phyloP scores from a whole-genome alignment of 495 filamentous ascomycete species.

The Penicilliopsis zonata region DNA sequence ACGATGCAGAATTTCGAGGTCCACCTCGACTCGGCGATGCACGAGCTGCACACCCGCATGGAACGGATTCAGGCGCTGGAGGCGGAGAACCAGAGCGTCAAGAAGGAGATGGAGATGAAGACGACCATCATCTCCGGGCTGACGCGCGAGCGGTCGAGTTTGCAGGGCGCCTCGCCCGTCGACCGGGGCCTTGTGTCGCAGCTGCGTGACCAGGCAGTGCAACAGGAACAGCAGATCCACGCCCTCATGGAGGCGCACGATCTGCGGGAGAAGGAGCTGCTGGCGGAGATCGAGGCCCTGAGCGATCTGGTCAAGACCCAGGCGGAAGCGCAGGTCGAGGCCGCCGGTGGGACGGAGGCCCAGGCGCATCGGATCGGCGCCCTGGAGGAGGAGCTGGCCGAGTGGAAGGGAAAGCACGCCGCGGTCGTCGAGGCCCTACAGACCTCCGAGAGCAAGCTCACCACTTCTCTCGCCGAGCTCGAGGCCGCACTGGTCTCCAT shows the following conservation, averaged over 20 bases:
- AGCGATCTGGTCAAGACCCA: slow-evolving; percentile 42
- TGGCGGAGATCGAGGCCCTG: slow-evolving; percentile 54
- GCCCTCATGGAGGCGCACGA: slow-evolving; percentile 61
- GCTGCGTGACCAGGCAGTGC: slow-evolving; percentile 75
- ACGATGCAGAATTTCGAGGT: slow-evolving; percentile 85
- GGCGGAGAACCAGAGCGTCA: slow-evolving; percentile 67
- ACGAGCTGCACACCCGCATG: slow-evolving; percentile 75
- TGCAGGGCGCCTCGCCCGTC: slow-evolving; percentile 71
- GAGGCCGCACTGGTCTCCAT: slow-evolving; percentile 39
- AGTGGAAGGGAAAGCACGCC: slow-evolving; percentile 67
- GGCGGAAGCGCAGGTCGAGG: slow-evolving; percentile 23
- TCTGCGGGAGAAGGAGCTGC: slow-evolving; percentile 60
- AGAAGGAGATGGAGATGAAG: slow-evolving; percentile 94
- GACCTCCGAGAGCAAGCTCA: slow-evolving; percentile 58
- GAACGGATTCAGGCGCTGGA: slow-evolving; percentile 86
- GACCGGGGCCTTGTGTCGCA: slow-evolving; percentile 87
- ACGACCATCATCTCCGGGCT: slow-evolving; percentile 88
- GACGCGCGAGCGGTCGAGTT: slow-evolving; percentile 78
- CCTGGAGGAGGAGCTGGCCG: slow-evolving; percentile 62
- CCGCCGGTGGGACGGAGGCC: slow-evolving; percentile 29
- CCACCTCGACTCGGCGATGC: slow-evolving; percentile 84
- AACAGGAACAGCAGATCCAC: slow-evolving; percentile 70
- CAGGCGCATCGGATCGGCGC: slow-evolving; percentile 53
- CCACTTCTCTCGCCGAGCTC: slow-evolving; percentile 58
- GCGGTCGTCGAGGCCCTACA: slow-evolving; percentile 59